Evolutionary conservation across 768 basidiomycete species (phyloP).

Genomic region (Roridomyces roridus): DNA sequence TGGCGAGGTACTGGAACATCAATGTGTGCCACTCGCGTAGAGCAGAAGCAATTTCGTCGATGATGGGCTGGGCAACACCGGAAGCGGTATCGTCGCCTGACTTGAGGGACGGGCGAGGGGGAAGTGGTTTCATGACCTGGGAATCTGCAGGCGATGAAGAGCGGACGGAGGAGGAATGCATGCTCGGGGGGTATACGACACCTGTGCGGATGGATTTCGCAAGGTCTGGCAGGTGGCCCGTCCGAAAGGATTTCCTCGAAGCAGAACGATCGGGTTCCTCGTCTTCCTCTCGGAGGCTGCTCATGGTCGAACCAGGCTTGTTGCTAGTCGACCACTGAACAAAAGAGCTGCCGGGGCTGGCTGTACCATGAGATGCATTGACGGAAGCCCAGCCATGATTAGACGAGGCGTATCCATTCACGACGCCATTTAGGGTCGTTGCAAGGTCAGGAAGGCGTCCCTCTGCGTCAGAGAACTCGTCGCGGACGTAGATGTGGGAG

Average conservation of each 20-base stretch:
- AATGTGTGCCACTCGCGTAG: constrained; percentile 94
- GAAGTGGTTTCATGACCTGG: constrained; percentile 72
- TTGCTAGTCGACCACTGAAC: constrained; percentile 50
- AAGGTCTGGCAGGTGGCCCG: constrained; percentile 78
- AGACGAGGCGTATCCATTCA: constrained; percentile 28
- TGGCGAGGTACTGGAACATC: constrained; percentile 90
- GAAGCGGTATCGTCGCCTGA: constrained; percentile 93
- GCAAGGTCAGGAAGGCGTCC: constrained; percentile 83
- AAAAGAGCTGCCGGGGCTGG: constrained; percentile 52
- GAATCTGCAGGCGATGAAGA: constrained; percentile 73
- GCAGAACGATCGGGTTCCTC: constrained; percentile 51
- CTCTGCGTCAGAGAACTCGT: constrained; percentile 87
- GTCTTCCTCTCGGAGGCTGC: constrained; percentile 68
- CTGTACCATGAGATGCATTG: constrained; percentile 39
- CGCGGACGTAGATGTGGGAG: constrained; percentile 85
- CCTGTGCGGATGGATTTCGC: constrained; percentile 75
- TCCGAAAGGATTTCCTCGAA: constrained; percentile 68
- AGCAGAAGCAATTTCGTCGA: constrained; percentile 97
- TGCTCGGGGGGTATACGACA: constrained; percentile 73
- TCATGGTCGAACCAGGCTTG: constrained; percentile 54
- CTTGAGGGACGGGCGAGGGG: constrained; percentile 92
- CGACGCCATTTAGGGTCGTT: constrained; percentile 51
- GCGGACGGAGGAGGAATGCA: constrained; percentile 50
- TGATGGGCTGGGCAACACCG: constrained; percentile 84
- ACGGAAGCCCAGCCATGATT: constrained; percentile 21